A percentile compares a stretch with the other conserved stretches of the same genome.
Evolutionary conservation across 345 rosid species (phyloP).

Genomic region (Eucalyptus regnans): DNA sequence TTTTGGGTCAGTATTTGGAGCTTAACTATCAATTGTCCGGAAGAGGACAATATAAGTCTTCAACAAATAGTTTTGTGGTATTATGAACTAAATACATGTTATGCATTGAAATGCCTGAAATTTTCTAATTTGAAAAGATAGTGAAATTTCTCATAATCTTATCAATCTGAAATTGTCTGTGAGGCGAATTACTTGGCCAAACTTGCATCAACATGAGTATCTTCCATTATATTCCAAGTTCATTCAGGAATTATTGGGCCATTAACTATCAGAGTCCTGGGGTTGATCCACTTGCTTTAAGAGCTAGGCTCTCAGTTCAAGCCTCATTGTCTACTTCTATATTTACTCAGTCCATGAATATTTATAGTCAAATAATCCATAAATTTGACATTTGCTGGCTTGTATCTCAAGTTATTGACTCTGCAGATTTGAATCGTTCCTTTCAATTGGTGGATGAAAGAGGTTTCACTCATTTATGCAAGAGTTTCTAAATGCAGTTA

Average conservation of each 20-base stretch:
- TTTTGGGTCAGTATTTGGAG: neutral
- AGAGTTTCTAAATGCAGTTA: neutral
- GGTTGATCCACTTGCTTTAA: neutral
- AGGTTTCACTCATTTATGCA: neutral
- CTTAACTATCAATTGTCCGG: neutral
- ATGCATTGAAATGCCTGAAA: neutral
- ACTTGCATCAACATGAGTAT: neutral
- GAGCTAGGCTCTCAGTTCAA: neutral
- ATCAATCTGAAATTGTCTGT: neutral
- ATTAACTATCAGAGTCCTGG: neutral
- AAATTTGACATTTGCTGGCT: neutral
- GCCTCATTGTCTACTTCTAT: neutral
- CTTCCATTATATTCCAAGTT: neutral
- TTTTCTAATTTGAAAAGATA: neutral
- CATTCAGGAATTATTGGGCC: neutral
- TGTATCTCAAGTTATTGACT: neutral
- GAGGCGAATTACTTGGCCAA: neutral
- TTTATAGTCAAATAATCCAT: neutral
- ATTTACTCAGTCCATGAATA: neutral
- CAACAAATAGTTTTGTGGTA: neutral
- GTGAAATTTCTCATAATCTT: neutral
- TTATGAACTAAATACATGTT: neutral
- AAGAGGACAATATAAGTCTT: neutral
- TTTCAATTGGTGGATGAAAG: neutral
- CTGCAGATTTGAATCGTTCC: neutral